Conservation (phyloP, 768 basidiomycete species). For the Russula compacta region DNA sequence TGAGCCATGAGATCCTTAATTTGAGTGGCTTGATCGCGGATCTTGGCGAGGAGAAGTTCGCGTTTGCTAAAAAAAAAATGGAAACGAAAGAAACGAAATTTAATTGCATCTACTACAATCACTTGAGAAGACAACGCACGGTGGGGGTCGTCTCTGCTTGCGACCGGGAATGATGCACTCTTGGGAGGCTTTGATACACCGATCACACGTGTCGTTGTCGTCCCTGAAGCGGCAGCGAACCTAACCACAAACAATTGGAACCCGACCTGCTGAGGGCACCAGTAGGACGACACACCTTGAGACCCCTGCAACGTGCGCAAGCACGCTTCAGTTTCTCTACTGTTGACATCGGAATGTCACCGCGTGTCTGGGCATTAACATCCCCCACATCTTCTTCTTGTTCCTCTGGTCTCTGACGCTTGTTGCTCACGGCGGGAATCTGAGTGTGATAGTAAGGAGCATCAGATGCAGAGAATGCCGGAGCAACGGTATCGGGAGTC, state of each 20-base stretch:
- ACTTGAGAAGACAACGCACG: slow-evolving; percentile 39
- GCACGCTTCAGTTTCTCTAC: slow-evolving; percentile 19
- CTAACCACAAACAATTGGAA: slow-evolving; percentile 27
- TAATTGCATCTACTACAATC: not conserved
- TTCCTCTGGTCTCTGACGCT: slow-evolving; percentile 16
- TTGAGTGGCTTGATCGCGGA: slow-evolving; percentile 62
- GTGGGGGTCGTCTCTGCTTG: slow-evolving; percentile 70
- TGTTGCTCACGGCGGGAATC: slow-evolving; percentile 1
- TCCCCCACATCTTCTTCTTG: slow-evolving; percentile 12
- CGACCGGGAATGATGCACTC: slow-evolving; percentile 78
- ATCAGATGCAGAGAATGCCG: not conserved
- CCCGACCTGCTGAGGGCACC: not conserved
- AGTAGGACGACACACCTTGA: slow-evolving; percentile 10
- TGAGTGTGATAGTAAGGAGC: not conserved
- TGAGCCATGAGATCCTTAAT: slow-evolving; percentile 65
- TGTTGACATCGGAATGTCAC: not conserved
- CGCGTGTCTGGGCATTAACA: not conserved
- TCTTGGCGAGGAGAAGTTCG: slow-evolving; percentile 68
- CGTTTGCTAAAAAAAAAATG: slow-evolving; percentile 47
- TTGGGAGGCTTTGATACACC: slow-evolving; percentile 60
- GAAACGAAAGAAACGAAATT: not conserved
- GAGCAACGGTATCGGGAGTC: not conserved
- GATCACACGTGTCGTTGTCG: slow-evolving; percentile 65
- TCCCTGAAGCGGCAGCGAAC: slow-evolving; percentile 71
- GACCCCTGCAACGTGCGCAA: slow-evolving; percentile 19